phyloP scores from a whole-genome alignment of 2,329 filamentous ascomycete species.

The Pseudogymnoascus sp. region DNA sequence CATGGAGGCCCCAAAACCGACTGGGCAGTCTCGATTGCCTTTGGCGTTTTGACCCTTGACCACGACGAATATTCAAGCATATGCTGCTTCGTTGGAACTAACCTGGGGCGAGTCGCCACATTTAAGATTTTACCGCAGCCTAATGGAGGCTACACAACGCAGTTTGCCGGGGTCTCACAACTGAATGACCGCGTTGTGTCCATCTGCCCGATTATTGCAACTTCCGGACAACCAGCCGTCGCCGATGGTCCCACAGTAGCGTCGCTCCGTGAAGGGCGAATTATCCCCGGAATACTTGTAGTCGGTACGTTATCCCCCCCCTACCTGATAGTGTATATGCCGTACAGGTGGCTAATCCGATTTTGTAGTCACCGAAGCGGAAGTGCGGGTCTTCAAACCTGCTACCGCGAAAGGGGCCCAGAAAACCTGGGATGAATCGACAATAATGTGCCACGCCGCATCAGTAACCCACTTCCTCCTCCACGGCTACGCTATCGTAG shows the following conservation, averaged over 20 bases:
- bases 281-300: constrained; percentile 73
- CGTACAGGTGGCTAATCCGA: constrained; percentile 9
- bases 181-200: constrained; percentile 66
- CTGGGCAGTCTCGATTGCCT: constrained; percentile 77
- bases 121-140: constrained; percentile 79
- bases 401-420: constrained; percentile 82
- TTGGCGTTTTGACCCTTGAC: constrained; percentile 87
- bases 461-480: constrained; percentile 67
- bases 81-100: constrained; percentile 84
- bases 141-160: constrained; percentile 63
- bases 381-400: constrained; percentile 83
- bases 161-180: constrained; percentile 59
- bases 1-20: constrained; percentile 49
- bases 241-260: constrained; percentile 71
- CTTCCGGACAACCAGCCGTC: constrained; percentile 66
- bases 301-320: constrained; percentile 46
- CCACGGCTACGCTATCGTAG: constrained; percentile 71
- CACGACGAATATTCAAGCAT: constrained; percentile 96
- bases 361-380: constrained; percentile 50
- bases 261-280: constrained; percentile 65
- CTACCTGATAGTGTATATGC: neutral
- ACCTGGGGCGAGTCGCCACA: constrained; percentile 72
- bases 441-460: constrained; percentile 68
- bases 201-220: constrained; percentile 71
- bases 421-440: constrained; percentile 73